Conservation (phyloP, 805 yeast species). For the Cyberlindnera amylophila region DNA sequence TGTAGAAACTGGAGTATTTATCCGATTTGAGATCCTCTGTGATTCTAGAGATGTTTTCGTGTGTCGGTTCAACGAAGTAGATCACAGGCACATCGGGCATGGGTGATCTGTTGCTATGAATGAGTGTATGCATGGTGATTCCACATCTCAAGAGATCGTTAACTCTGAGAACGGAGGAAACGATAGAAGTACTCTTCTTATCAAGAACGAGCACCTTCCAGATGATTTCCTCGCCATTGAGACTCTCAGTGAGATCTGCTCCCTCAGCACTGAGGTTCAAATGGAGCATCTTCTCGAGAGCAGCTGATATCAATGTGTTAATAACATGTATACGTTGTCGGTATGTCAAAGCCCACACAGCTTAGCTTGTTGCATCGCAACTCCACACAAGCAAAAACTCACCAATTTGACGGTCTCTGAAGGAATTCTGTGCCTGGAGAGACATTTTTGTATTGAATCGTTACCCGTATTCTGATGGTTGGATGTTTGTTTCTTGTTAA, state of each 20-base stretch:
- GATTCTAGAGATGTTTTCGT: slow-evolving; percentile 65
- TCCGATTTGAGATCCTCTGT: slow-evolving; percentile 70
- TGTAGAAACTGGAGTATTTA: slow-evolving; percentile 71
- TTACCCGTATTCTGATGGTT: too few relatives aligned
- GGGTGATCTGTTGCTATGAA: slow-evolving; percentile 69
- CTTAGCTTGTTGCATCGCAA: too few relatives aligned
- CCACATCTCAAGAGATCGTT: slow-evolving; percentile 89
- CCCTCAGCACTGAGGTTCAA: slow-evolving; percentile 60
- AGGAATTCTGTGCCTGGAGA: slow-evolving; percentile 23
- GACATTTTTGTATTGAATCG: slow-evolving; percentile 15
- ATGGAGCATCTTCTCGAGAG: slow-evolving; percentile 80
- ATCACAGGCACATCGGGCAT: slow-evolving; percentile 93
- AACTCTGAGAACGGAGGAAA: slow-evolving; percentile 89
- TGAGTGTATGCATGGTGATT: slow-evolving; percentile 81
- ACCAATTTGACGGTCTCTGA: slow-evolving; percentile 41
- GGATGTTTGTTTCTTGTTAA: too few relatives aligned
- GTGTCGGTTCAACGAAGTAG: slow-evolving; percentile 86
- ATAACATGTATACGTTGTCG: background rate
- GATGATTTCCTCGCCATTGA: slow-evolving; percentile 60
- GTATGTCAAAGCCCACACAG: background rate
- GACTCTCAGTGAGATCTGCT: slow-evolving; percentile 50
- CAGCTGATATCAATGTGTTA: slow-evolving; percentile 24
- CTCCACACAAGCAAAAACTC: slow-evolving; percentile 17
- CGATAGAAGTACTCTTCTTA: slow-evolving; percentile 71
- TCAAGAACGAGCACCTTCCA: slow-evolving; percentile 95